Conservation (phyloP, 306 rosid genomes). For the Trifolium repens region DNA sequence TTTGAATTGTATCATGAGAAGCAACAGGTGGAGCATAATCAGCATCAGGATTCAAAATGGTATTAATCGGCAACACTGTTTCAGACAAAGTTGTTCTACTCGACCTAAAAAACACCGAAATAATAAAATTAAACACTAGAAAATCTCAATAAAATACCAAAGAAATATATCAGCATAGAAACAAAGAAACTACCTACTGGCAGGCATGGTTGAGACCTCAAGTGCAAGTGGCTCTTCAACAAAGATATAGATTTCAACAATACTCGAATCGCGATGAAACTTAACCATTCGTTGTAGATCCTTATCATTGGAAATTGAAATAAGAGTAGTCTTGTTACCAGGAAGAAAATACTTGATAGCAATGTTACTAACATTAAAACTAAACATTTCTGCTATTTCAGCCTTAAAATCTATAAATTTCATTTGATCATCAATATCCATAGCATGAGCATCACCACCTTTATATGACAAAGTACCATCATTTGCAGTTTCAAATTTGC, state of each 20-base stretch:
- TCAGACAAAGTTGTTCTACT: conserved; percentile 98
- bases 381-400: conserved; percentile 88
- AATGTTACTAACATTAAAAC: conserved; percentile 48
- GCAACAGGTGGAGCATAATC: conserved; percentile 55
- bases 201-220: conserved; percentile 82
- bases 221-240: conserved; percentile 64
- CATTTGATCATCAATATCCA: conserved; percentile 80
- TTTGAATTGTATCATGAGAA: conserved; percentile 59
- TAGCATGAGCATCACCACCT: conserved; percentile 91
- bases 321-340: conserved; percentile 84
- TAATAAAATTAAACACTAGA: conserved; percentile 35
- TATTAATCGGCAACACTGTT: conserved; percentile 65
- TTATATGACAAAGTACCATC: conserved; percentile 76
- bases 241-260: conserved; percentile 68
- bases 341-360: conserved; percentile 90
- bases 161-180: conserved; percentile 38
- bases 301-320: conserved; percentile 93
- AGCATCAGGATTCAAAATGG: conserved; percentile 41
- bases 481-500: conserved; percentile 68
- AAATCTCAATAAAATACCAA: conserved; percentile 36
- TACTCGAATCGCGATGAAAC: conserved; percentile 67
- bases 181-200: conserved; percentile 85
- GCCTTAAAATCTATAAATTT: conserved; percentile 69
- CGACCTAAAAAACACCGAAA: conserved; percentile 64
- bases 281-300: conserved; percentile 90